Evolutionary conservation across 768 basidiomycete species (phyloP), one percentile per base, ranked within the genome.

Genomic region (Lentinula lateritia): DNA sequence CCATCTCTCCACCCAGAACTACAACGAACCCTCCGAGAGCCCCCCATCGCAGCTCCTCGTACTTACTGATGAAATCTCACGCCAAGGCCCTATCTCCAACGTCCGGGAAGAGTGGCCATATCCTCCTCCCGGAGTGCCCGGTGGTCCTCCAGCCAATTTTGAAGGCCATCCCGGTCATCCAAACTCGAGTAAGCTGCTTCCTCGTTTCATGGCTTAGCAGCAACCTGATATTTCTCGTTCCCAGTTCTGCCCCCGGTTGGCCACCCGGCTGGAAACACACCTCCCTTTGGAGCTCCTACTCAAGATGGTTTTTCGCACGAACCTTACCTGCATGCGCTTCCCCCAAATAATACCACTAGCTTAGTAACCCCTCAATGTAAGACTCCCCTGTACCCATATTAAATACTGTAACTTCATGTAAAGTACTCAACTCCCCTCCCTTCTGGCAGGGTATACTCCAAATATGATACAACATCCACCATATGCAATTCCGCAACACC

Each of bases 341-440:
- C 20, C 46, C 20, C 75, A 15, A 46, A 58, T 58, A 58, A 59
- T 50, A 69, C 74, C 72, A 75, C 71, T 86, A 84, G 78, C 76
- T 75, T 86, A 85, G 83, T 81, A 73, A 12, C 5, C n/a, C 39
- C 70, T 60, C 74, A 82, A 82, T 86, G 87, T 88, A 88, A 88
- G 87, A 83, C 74, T 48, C 58, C 58, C 68, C 75, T 82, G 86
- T 87, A 87, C 81, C 58, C 58, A 20, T 85, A 84, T 80, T 85
- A 78, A 85, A 80, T 81, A 75, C 78, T 75, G 78, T 82, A 81
- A 80, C 84, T 74, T 77, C 66, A 82, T 83, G 83, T 86, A 85
- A 80, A 81, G 78, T 82, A 76, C 84, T 87, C 83, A 87, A 86
- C 77, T 75, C 74, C 79, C 78, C 79, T 74, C 72, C 76, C 77